These are phyloP conservation scores for Millerago galiae DNA, from an alignment of 805 yeast species.

Conservation along the genomic window DNA sequence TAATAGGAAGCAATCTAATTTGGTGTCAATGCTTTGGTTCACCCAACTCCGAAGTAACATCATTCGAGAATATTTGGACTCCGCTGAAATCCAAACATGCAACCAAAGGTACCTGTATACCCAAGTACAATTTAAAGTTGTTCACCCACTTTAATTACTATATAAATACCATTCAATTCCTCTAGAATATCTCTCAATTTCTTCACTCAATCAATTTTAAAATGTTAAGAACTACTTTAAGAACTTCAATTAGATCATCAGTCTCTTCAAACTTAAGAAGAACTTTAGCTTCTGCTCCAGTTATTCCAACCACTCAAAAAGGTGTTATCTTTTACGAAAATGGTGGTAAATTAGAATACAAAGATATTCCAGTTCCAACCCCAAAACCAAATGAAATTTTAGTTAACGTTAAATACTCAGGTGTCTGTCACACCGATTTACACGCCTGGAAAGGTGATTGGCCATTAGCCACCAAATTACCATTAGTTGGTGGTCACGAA, in stretches of 20 bases:
- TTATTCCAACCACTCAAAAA: conserved; percentile 44
- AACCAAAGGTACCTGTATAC: background rate
- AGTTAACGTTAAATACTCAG: conserved; percentile 64
- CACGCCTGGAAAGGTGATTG: conserved; percentile 45
- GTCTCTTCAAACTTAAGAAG: conserved; percentile 14
- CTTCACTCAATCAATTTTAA: background rate
- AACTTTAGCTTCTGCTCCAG: conserved; percentile 25
- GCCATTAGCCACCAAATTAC: conserved; percentile 49
- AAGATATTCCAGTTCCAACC: conserved; percentile 50
- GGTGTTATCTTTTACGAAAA: conserved; percentile 46
- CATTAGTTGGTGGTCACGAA: conserved; percentile 69
- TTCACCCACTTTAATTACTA: background rate
- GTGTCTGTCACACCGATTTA: conserved; percentile 71
- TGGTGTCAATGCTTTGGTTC: background rate
- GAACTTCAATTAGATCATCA: conserved; percentile 17
- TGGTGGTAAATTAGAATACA: conserved; percentile 43
- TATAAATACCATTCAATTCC: background rate
- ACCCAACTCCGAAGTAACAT: conserved; percentile 5
- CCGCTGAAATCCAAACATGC: background rate
- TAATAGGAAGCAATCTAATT: background rate
- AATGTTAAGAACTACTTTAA: conserved; percentile 21
- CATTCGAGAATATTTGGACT: conserved; percentile 3
- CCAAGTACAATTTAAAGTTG: background rate
- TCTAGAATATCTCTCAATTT: background rate
- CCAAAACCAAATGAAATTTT: conserved; percentile 61